Base-by-base conservation (phyloP, 805 yeast species). In the Hanseniaspora meyeri region DNA sequence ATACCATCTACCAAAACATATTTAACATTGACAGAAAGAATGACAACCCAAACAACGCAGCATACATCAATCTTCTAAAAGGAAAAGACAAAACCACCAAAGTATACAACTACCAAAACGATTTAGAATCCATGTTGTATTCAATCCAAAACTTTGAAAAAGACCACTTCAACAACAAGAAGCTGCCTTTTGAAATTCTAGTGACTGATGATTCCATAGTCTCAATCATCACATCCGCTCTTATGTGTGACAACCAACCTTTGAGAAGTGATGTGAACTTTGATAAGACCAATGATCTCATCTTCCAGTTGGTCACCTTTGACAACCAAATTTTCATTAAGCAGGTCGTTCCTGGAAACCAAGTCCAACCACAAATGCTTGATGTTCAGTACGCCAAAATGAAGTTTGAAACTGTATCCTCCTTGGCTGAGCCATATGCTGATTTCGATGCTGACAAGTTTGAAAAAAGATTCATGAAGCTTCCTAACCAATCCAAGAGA, bases 361-460 rank as follows among this genome's bases (percentile, higher is more conserved):
- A 40, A 40, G 24, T 27, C 12, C 43, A 40, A 5, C 19, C 45
- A 10, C 16, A 24, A 42, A 12, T 45, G 12, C 37, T 11, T 24
- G 61, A 75, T 51, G 68, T 70, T 65, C 62, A 76, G 16, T 51
- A 51, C 29, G 38, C 50, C 3, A 51, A 37, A 16, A 31, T 86
- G 70, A 91, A 89, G 65, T 93, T 93, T 67, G 97, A 93, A 69
- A 73, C 80, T 3, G 62, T 88, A 24, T 79, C 89, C 0, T 87
- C 96, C 1, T 68, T 90, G 31, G 75, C 83, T 0, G 77, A 79
- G 63, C 95, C 96, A 2, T 80, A 95, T 83, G 77, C 83, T 1
- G 75, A 79, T 49, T 77, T 81, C 27, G 65, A 87, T 0, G 73
- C 97, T 52, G 73, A 74, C 9, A 78, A 74, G 47, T 80, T 93